Evolutionary conservation across 228 moss, liverwort and hornwort genomes (phyloP), one percentile per base, ranked within the genome.

Genomic region (Sphagnum magellanicum): DNA sequence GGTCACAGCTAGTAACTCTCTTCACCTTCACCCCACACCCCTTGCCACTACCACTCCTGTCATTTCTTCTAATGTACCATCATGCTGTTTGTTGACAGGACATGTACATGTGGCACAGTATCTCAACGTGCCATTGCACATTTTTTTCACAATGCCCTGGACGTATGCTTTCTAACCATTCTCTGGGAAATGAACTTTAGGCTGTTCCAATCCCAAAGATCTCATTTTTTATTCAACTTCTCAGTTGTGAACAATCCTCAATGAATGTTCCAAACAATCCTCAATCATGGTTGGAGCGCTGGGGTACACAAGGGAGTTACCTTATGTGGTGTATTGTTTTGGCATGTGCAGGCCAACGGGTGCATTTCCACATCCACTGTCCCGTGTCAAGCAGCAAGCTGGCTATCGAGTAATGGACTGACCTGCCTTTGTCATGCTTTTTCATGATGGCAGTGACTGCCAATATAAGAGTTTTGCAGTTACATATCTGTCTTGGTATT

Each of bases 71-170:
- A 32, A 32, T 32, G 32, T 32, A 32, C 64, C 11, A 49, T 10
- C 9, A 13, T 48, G 46, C 15, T 79, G 63, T 72, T 66, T 66
- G 9, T 8, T 8, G 61, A 72, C 91, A 97, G 93, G 97, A 52
- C 97, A 98, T 74, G 97, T 93, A 55, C 97, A 98, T 76, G 89
- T 98, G 49, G 91, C 93, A 57, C 91, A 98, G 74, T 85, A 74
- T 65, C 81, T 98, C 67, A 79, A 90, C 16, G 62, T 98, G 64
- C 97, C 97, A 46, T 73, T 98, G 75, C 97, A 98, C 75, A 93
- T 98, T 59, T 98, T 91, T 74, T 98, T 98, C 71, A 98, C 97
- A 16, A 98, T 98, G 97, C 97, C 97, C 50, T 98, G 97, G 97
- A 98, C 97, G 96, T 97, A 87, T 74, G 96, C 72, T 70, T 60